These are phyloP conservation scores for Aspergillus proliferans DNA, from an alignment of 2,329 filamentous ascomycete species.

Conservation along the genomic window DNA sequence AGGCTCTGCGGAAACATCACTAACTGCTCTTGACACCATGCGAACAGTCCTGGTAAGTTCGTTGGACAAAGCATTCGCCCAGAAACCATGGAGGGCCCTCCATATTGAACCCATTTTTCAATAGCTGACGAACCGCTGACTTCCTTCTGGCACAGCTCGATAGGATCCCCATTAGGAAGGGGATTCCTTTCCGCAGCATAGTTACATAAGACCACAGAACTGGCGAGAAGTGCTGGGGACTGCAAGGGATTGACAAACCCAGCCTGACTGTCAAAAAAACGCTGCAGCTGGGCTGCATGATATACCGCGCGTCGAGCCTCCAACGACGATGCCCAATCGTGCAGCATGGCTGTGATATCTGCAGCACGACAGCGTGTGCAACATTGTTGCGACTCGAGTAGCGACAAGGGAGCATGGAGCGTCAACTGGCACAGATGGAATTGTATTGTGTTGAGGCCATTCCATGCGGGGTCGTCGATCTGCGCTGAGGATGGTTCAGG, in stretches of 20 bases:
- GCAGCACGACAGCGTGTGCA: neutral
- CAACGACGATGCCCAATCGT: neutral
- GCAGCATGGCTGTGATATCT: neutral
- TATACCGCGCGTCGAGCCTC: neutral
- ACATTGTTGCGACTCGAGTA: slow-evolving; percentile 17
- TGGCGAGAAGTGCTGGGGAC: neutral
- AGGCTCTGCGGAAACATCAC: neutral
- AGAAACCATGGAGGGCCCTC: neutral
- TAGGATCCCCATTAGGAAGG: neutral
- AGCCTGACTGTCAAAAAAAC: neutral
- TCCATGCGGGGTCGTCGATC: neutral
- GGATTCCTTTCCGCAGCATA: neutral
- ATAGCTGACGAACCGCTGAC: neutral
- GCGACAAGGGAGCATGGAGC: neutral
- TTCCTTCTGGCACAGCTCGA: neutral
- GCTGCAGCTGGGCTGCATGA: neutral
- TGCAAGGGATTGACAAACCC: neutral
- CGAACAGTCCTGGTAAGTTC: neutral
- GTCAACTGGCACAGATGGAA: neutral
- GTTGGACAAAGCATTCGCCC: neutral
- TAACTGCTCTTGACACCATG: neutral
- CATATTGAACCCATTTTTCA: neutral
- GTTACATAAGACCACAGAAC: neutral
- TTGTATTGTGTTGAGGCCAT: neutral
- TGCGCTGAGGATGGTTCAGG: neutral